Conservation (phyloP, 176 grass and related monocot species). For the Lolium multiflorum region DNA sequence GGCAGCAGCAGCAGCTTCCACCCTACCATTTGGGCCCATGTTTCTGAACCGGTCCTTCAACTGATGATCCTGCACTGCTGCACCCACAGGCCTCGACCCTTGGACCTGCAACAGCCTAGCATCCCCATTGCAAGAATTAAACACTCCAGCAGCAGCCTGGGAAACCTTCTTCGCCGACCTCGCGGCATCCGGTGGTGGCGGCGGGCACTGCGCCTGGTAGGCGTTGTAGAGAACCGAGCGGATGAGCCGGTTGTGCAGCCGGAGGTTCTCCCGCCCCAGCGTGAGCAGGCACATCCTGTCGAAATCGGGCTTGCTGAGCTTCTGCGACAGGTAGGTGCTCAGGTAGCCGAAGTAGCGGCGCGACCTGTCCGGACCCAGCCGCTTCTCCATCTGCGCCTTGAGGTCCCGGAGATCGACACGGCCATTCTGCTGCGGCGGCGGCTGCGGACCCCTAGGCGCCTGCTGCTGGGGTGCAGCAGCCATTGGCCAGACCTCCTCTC, state of each 20-base stretch:
- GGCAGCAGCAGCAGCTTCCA: slow-evolving; percentile 36
- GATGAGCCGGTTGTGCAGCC: slow-evolving; percentile 80
- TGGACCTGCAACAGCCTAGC: slow-evolving; percentile 41
- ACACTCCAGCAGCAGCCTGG: slow-evolving; percentile 33
- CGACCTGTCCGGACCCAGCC: slow-evolving; percentile 56
- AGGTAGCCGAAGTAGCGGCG: slow-evolving; percentile 69
- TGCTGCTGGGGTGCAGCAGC: not conserved
- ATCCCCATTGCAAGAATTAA: slow-evolving; percentile 66
- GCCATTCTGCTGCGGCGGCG: slow-evolving; percentile 54
- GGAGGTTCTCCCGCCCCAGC: slow-evolving; percentile 65
- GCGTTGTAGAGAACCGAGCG: slow-evolving; percentile 70
- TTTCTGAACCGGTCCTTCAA: slow-evolving; percentile 51
- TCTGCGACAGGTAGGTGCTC: slow-evolving; percentile 69
- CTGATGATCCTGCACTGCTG: slow-evolving; percentile 39
- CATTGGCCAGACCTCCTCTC: slow-evolving; percentile 56
- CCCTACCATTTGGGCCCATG: slow-evolving; percentile 47
- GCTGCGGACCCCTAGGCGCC: not conserved
- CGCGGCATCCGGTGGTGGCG: slow-evolving; percentile 41
- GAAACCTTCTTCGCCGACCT: slow-evolving; percentile 48
- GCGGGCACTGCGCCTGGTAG: slow-evolving; percentile 57
- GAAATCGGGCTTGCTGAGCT: slow-evolving; percentile 81
- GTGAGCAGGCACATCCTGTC: slow-evolving; percentile 61
- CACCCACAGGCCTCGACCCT: slow-evolving; percentile 38
- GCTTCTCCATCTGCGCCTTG: slow-evolving; percentile 71
- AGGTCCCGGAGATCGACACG: slow-evolving; percentile 70